Conservation (phyloP, 169 alveolate genomes). For the Theileria parva region DNA sequence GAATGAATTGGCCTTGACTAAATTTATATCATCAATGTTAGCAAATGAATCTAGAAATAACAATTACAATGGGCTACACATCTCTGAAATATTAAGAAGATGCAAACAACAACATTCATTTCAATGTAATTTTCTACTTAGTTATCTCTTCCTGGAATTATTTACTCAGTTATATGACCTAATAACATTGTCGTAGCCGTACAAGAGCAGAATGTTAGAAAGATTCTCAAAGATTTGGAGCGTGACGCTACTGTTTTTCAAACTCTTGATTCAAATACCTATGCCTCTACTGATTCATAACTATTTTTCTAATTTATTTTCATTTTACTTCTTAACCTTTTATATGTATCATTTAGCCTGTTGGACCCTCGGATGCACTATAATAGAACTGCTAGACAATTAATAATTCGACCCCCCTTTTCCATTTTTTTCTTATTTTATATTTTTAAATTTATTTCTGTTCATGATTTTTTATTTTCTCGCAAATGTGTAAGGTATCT, state of each 20-base stretch:
- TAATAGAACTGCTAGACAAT: background rate
- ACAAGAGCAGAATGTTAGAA: slow-evolving; percentile 61
- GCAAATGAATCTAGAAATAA: slow-evolving; percentile 55
- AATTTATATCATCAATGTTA: slow-evolving; percentile 38
- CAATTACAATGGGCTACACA: slow-evolving; percentile 57
- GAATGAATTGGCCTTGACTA: slow-evolving; percentile 35
- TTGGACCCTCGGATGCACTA: background rate
- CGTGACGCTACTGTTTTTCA: slow-evolving; percentile 67
- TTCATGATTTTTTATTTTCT: background rate
- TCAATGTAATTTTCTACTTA: slow-evolving; percentile 50
- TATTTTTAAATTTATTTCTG: slow-evolving; percentile 3
- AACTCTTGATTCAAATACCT: slow-evolving; percentile 65
- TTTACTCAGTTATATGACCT: background rate
- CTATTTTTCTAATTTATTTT: background rate
- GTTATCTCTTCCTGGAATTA: too few species aligned
- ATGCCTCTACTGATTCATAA: slow-evolving; percentile 63
- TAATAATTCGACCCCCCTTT: too few species aligned
- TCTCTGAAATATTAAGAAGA: slow-evolving; percentile 30
- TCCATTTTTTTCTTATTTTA: background rate
- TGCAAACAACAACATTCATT: slow-evolving; percentile 56
- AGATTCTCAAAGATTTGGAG: slow-evolving; percentile 59
- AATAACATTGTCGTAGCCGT: slow-evolving; percentile 34
- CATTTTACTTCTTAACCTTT: too few species aligned
- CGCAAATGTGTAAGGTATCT: background rate
- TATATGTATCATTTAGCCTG: background rate